Evolutionary conservation across 306 rosid species (phyloP).

Genomic region (Glycine soja): DNA sequence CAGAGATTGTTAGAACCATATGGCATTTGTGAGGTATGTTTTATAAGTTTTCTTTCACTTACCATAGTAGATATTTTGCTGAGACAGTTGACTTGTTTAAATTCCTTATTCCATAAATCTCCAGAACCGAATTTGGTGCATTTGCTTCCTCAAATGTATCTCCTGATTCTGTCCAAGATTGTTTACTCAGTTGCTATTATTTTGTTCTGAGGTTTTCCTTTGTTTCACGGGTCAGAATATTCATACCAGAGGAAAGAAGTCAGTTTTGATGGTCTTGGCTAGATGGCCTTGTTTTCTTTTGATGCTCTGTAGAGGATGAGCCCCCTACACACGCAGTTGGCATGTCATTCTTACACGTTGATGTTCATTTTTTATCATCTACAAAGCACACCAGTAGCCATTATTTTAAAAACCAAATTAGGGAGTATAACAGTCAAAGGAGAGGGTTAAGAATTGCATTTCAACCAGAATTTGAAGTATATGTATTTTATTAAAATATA

Average conservation of each 20-base stretch:
- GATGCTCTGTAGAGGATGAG: background rate
- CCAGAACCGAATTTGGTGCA: slow-evolving; percentile 11
- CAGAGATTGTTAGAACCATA: slow-evolving; percentile 84
- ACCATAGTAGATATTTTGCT: slow-evolving; percentile 29
- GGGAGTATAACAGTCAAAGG: background rate
- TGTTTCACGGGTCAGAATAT: background rate
- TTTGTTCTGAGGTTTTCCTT: background rate
- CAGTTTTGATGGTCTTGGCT: background rate
- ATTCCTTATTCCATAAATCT: background rate
- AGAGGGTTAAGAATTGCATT: background rate
- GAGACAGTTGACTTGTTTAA: slow-evolving; percentile 15
- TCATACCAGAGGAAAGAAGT: background rate
- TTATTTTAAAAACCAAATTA: background rate
- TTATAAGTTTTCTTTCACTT: slow-evolving; percentile 23
- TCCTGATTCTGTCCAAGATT: background rate
- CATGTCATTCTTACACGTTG: background rate
- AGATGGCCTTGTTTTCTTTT: background rate
- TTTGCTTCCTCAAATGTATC: slow-evolving; percentile 14
- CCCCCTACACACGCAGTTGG: background rate
- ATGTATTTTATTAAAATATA: background rate
- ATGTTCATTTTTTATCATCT: background rate
- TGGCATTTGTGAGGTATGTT: slow-evolving; percentile 91
- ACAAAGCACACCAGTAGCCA: too few species aligned
- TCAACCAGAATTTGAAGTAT: background rate
- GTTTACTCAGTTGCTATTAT: background rate